Conservation (phyloP, 768 basidiomycete species). For the Dioszegia crocea region DNA sequence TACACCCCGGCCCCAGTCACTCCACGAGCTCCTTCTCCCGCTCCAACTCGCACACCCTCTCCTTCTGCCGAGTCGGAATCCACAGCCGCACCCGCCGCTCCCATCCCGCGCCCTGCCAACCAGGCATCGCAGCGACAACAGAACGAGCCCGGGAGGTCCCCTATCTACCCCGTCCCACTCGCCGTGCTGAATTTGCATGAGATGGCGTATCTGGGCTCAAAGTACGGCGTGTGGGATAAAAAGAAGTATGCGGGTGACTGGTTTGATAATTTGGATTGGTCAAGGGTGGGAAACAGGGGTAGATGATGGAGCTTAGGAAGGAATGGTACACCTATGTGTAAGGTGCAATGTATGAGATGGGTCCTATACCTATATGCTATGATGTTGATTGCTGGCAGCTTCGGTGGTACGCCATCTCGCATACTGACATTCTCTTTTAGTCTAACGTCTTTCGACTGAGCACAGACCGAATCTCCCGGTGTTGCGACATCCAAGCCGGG, state of each 20-base stretch:
- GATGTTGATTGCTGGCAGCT: too few species aligned
- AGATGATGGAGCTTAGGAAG: background rate
- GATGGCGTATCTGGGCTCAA: conserved; percentile 40
- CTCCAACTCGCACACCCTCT: background rate
- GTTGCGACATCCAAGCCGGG: conserved; percentile 75
- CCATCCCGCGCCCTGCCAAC: background rate
- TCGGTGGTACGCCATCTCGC: too few species aligned
- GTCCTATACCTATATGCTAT: background rate
- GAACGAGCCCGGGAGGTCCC: background rate
- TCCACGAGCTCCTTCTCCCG: conserved; percentile 1
- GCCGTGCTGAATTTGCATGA: conserved; percentile 46
- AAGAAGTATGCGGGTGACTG: conserved; percentile 44
- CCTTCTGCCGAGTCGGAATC: background rate
- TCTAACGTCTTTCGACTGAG: conserved; percentile 45
- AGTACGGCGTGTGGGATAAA: conserved; percentile 43
- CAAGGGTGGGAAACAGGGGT: conserved; percentile 14
- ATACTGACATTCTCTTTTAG: too few species aligned
- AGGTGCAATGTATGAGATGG: background rate
- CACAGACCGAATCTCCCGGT: conserved; percentile 64
- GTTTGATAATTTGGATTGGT: conserved; percentile 44
- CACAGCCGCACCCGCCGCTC: background rate
- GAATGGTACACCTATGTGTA: background rate
- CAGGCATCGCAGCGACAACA: background rate
- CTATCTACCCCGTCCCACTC: conserved; percentile 30
- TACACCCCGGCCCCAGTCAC: too few species aligned